Conservation (phyloP, 139 green algal genomes). For the Chlorella sp. region DNA sequence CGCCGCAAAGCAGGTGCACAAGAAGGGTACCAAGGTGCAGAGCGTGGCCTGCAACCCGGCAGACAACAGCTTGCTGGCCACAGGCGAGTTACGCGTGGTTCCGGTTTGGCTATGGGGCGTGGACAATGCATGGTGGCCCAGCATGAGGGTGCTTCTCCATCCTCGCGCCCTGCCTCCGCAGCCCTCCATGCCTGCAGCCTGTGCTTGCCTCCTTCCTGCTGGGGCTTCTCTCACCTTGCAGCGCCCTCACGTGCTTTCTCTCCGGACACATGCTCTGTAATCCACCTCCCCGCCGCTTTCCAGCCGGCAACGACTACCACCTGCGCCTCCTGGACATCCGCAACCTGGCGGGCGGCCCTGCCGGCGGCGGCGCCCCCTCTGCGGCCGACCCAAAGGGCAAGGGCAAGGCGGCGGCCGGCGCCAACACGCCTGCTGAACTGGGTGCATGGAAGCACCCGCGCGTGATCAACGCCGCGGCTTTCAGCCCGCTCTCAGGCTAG, state of each 20-base stretch:
- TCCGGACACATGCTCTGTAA: no score
- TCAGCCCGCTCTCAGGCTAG: constrained; percentile 64
- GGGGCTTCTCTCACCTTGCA: no score
- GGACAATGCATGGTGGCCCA: no score
- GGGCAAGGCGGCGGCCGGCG: constrained; percentile 10
- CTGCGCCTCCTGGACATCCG: constrained; percentile 73
- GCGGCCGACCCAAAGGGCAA: background rate
- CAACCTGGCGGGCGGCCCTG: constrained; percentile 30
- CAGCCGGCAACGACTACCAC: constrained; percentile 82
- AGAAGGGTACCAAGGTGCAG: constrained; percentile 56
- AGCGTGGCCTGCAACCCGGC: constrained; percentile 69
- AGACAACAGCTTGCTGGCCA: constrained; percentile 72
- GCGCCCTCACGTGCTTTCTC: no score
- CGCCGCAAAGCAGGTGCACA: constrained; percentile 63
- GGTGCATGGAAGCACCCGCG: constrained; percentile 45
- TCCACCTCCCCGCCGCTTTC: no score
- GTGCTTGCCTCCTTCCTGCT: no score
- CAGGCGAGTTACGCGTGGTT: no score
- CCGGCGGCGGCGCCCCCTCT: background rate
- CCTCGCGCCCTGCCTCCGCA: no score
- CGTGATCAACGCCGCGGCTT: constrained; percentile 87
- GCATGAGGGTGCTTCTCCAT: no score
- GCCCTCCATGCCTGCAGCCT: no score
- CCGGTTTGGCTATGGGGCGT: no score
- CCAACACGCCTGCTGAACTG: constrained; percentile 34